Percentiles rank a stretch among this genome's conserved stretches.
Conservation (phyloP, 331 rosid genomes). For the Spiraea crenata region DNA sequence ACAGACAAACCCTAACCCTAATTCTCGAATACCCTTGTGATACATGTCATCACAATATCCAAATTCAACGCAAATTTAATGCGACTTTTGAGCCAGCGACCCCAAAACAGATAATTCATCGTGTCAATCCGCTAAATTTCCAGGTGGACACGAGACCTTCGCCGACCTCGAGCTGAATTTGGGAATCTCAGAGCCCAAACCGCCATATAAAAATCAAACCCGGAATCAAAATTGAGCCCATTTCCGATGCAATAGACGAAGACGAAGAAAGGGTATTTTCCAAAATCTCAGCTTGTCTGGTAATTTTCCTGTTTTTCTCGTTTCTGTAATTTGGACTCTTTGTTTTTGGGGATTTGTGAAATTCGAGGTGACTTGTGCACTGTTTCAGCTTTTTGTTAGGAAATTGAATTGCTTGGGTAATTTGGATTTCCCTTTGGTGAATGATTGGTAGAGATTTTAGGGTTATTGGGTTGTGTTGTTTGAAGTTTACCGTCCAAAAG, state of each 20-base stretch:
- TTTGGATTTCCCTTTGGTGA: neutral
- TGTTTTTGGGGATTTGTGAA: neutral
- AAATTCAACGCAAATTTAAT: neutral
- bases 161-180: constrained; percentile 1
- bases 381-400: neutral
- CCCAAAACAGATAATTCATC: neutral
- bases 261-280: neutral
- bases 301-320: neutral
- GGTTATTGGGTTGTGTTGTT: neutral
- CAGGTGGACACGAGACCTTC: constrained; percentile 7
- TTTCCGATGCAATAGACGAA: neutral
- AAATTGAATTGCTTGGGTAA: neutral
- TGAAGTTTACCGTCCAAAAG: neutral
- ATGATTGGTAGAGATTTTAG: neutral
- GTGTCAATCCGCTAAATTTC: neutral
- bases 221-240: neutral
- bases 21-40: neutral
- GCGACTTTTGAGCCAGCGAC: neutral
- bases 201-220: neutral
- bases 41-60: neutral
- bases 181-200: neutral
- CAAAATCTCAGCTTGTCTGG: neutral
- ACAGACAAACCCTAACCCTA: neutral
- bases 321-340: neutral
- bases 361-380: neutral